phyloP scores from a whole-genome alignment of 805 yeast species.

The Saturnispora hagleri region DNA sequence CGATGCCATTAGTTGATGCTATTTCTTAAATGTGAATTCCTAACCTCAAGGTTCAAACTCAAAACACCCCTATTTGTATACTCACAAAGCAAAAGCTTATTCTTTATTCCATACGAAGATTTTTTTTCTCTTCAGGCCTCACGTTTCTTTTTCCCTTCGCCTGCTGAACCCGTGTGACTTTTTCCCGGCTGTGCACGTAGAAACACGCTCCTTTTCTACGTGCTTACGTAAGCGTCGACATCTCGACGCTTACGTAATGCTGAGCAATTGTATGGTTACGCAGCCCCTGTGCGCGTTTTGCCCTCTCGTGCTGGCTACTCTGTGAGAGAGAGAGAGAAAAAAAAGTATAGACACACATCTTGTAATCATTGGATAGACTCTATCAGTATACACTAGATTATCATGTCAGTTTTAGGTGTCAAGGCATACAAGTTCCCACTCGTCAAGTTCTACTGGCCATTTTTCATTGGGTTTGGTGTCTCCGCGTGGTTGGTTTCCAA shows the following conservation, averaged over 20 bases:
- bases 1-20: neutral
- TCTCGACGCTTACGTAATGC: neutral
- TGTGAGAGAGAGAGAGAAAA: neutral
- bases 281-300: neutral
- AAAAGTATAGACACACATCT: neutral
- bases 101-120: neutral
- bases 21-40: neutral
- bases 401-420: conserved; percentile 28
- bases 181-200: neutral
- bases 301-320: neutral
- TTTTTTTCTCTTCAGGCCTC: neutral
- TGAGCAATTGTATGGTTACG: neutral
- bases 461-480: conserved; percentile 64
- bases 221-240: neutral
- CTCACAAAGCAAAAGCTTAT: neutral
- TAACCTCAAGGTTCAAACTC: neutral
- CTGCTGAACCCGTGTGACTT: neutral
- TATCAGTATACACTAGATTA: neutral
- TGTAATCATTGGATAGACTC: neutral
- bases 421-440: conserved; percentile 30
- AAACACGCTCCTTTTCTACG: neutral
- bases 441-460: conserved; percentile 79
- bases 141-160: neutral
- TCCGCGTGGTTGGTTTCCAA: conserved; percentile 65
- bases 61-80: neutral